Conservation (phyloP, 2,329 filamentous ascomycete species). For the Westerdykella aurantiaca region DNA sequence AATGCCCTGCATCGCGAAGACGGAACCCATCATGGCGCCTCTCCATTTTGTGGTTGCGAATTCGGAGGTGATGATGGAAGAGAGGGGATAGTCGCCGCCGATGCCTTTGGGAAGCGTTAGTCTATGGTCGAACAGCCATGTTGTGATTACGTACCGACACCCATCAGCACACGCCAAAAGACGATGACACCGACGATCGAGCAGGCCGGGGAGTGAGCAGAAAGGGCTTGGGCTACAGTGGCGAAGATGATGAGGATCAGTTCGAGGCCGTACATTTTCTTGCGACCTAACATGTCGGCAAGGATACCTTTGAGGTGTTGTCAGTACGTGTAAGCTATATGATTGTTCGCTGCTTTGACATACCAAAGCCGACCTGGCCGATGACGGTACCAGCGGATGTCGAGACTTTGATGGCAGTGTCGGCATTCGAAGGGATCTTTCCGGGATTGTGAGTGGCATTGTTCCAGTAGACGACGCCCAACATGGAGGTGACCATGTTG, state of each 20-base stretch:
- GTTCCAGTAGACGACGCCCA: constrained; percentile 74
- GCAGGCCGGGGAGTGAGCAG: constrained; percentile 28
- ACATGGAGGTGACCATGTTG: constrained; percentile 50
- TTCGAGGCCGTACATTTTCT: constrained; percentile 69
- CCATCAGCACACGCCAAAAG: constrained; percentile 39
- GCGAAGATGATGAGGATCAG: constrained; percentile 38
- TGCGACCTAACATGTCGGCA: constrained; percentile 71
- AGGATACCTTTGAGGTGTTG: constrained; percentile 39
- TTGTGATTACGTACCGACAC: constrained; percentile 21
- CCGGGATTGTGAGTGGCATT: constrained; percentile 37
- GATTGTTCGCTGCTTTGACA: constrained; percentile 45
- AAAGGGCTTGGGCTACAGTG: constrained; percentile 36
- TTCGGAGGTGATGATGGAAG: constrained; percentile 78
- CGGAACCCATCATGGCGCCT: constrained; percentile 80
- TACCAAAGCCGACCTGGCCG: constrained; percentile 66
- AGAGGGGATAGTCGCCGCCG: constrained; percentile 72
- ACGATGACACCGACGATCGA: constrained; percentile 37
- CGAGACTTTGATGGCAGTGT: constrained; percentile 79
- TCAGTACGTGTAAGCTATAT: constrained; percentile 4
- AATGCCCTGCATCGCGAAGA: constrained; percentile 83
- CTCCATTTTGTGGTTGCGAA: constrained; percentile 82
- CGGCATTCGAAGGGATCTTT: constrained; percentile 58
- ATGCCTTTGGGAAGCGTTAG: constrained; percentile 8
- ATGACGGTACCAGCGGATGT: constrained; percentile 79
- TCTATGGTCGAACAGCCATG: not conserved